phyloP scores from a whole-genome alignment of 2,329 filamentous ascomycete genomes.

The Phyllosticta ampelicida region DNA sequence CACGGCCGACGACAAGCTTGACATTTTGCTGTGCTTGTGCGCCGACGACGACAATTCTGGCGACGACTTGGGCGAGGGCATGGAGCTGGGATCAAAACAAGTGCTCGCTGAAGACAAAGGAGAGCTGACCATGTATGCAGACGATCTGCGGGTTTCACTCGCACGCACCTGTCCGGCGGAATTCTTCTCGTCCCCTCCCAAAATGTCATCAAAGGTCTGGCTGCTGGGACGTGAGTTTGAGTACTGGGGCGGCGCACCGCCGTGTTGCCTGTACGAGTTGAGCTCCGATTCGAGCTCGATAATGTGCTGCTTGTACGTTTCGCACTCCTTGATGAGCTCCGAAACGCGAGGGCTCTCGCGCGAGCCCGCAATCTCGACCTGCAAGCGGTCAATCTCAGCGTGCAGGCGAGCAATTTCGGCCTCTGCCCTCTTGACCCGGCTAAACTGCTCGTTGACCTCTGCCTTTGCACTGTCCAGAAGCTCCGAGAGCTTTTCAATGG shows the following conservation, averaged over 20 bases:
- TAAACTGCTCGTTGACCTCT: constrained; percentile 7
- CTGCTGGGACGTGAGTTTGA: not conserved
- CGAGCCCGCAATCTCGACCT: constrained; percentile 5
- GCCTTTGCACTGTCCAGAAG: constrained; percentile 7
- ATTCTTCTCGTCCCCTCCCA: not conserved
- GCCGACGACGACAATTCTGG: not conserved
- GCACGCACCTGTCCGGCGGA: constrained; percentile 8
- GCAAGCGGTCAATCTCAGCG: constrained; percentile 2
- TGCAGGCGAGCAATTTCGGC: constrained; percentile 4
- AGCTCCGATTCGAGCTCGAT: constrained; percentile 7
- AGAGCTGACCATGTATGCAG: constrained; percentile 7
- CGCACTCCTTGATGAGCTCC: constrained; percentile 10
- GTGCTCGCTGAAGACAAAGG: not conserved
- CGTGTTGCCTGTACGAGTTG: constrained; percentile 2
- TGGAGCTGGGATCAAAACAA: not conserved
- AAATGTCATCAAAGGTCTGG: not conserved
- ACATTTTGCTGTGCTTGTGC: not conserved
- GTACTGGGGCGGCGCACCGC: constrained; percentile 9
- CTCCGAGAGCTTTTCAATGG: constrained; percentile 6
- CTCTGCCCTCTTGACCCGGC: constrained; percentile 5
- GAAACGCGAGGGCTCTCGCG: constrained; percentile 8
- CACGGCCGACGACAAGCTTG: not conserved
- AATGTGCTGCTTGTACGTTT: constrained; percentile 7
- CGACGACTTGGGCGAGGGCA: not conserved
- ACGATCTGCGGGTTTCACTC: not conserved